A percentile compares a stretch with the other conserved stretches of the same genome.
Conservation (phyloP, 176 grass and related monocot genomes). For the Elymus sibiricus region DNA sequence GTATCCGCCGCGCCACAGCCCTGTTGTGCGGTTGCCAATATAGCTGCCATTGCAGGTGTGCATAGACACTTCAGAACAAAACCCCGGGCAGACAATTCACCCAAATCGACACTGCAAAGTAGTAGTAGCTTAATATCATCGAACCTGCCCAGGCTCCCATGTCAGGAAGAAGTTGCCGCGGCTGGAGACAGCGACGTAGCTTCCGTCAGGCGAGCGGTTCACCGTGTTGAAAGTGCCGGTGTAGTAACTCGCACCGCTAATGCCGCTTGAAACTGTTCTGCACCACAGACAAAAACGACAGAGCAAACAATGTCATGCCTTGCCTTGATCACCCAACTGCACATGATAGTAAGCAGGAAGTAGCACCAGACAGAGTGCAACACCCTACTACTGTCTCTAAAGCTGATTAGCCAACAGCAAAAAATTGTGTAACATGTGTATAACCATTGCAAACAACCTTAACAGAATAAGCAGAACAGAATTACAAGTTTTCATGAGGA, state of each 20-base stretch:
- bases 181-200: slow-evolving; percentile 90
- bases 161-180: slow-evolving; percentile 97
- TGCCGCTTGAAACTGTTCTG: slow-evolving; percentile 99
- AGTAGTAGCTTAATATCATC: not conserved
- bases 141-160: slow-evolving; percentile 94
- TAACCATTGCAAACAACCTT: too few species aligned
- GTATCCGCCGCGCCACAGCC: slow-evolving; percentile 90
- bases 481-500: too few species aligned
- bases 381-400: too few species aligned
- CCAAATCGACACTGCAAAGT: not conserved
- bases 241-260: slow-evolving; percentile 97
- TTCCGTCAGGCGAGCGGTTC: slow-evolving; percentile 81
- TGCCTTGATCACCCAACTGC: not conserved
- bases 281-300: slow-evolving; percentile 30
- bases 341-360: not conserved
- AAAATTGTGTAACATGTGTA: too few species aligned
- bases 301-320: not conserved
- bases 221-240: slow-evolving; percentile 96
- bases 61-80: not conserved
- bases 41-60: slow-evolving; percentile 32
- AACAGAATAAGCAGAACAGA: too few species aligned
- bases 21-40: slow-evolving; percentile 99
- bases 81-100: not conserved
- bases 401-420: too few species aligned
- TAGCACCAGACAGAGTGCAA: not conserved